Evolutionary conservation across 192 early-diverging fungal species (phyloP), one percentile per base, ranked within the genome.

Genomic region (Coemansia sp.): DNA sequence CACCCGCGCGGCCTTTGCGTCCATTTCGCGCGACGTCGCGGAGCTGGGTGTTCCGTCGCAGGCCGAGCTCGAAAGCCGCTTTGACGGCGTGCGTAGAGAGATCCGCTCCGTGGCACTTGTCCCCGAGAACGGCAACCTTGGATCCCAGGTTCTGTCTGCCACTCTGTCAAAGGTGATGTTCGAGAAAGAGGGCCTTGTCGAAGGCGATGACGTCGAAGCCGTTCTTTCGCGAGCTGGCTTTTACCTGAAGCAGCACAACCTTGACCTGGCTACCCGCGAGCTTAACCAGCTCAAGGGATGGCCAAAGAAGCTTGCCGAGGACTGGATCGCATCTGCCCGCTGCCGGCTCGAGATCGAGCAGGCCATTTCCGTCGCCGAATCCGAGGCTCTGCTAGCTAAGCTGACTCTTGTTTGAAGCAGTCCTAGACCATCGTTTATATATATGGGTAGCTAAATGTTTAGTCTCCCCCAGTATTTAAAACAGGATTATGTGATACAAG

Each of bases 241-340:
- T 72, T 88, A 90, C 72, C 76, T 98, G 57, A 62, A 81, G 55
- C 83, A 85, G 55, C 85, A 86, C 22, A 91, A 98, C 73, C 69
- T 98, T 58, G 94, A 97, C 48, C 75, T 77, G 58, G 94, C 94
- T 11, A 76, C 91, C 14, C 85, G 96, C 65, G 94, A 98, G 71
- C 72, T 97, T 61, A 97, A 97, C 78, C 93, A 95, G 74, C 78
- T 98, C 50, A 86, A 74, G 46, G 94, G 96, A 9, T 98, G 96
- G 96, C 85, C 91, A 16, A 89, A 90, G 74, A 81, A 75, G 65
- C 74, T 98, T 51, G 89, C 93, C 18, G 68, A 82, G 71, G 96
- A 94, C 78, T 98, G 96, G 96, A 78, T 98, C 25, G 71, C 74
- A 27, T 80, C 84, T 28, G 91, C 93, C 0, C 86, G 93, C 45